A percentile compares a stretch with the other conserved stretches of the same genome.
phyloP scores from a whole-genome alignment of 2,329 filamentous ascomycete species.

The Aureobasidium sp. region DNA sequence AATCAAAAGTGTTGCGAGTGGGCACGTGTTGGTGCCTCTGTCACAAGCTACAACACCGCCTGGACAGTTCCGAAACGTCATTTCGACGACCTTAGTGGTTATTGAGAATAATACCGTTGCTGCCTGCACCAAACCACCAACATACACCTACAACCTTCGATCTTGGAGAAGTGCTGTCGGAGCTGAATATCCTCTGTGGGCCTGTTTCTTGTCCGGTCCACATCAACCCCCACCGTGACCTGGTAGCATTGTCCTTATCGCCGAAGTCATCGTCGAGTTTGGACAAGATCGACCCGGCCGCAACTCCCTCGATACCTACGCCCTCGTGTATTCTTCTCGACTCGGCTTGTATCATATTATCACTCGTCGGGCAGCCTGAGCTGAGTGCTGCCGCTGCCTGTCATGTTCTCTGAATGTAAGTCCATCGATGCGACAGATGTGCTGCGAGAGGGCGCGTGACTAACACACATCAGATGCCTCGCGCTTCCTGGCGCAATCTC shows the following conservation, averaged over 20 bases:
- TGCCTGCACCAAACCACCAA: not conserved
- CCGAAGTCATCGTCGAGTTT: not conserved
- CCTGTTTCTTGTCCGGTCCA: not conserved
- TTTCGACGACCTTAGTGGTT: constrained; percentile 3
- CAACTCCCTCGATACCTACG: not conserved
- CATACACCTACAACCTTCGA: not conserved
- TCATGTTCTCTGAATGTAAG: constrained; percentile 89
- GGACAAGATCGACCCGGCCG: not conserved
- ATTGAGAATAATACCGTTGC: constrained; percentile 5
- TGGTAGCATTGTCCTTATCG: not conserved
- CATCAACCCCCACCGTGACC: not conserved
- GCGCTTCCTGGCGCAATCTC: constrained; percentile 90
- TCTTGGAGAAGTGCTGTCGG: not conserved
- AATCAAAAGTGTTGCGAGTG: not conserved
- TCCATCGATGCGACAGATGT: constrained; percentile 24
- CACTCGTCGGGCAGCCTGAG: not conserved
- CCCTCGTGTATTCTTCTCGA: not conserved
- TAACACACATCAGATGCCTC: constrained; percentile 69
- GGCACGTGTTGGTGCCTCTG: not conserved
- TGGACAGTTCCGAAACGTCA: not conserved
- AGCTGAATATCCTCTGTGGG: not conserved
- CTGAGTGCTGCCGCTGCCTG: not conserved
- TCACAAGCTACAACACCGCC: not conserved
- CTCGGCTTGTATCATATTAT: not conserved
- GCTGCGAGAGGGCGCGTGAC: constrained; percentile 34